A percentile compares a stretch with the other conserved stretches of the same genome.
Conservation (phyloP, 1,139 yeast species). For the Geotrichum aggregatum region DNA sequence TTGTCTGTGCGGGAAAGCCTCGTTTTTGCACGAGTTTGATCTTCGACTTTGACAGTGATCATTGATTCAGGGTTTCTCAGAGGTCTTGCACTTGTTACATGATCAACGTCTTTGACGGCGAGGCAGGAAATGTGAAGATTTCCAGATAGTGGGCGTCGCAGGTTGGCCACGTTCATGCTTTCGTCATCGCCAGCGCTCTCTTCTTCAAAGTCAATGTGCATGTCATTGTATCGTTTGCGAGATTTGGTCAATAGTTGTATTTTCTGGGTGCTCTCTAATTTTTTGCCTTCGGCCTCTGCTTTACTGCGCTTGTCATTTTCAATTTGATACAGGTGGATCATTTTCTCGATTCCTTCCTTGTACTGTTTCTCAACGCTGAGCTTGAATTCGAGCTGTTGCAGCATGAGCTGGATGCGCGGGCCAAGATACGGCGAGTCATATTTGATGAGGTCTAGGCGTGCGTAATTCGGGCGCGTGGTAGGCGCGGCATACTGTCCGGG, state of each 20-base stretch:
- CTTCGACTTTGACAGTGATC: slow-evolving; percentile 78
- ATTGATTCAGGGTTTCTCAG: slow-evolving; percentile 76
- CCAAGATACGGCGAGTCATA: slow-evolving; percentile 94
- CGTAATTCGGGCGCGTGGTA: slow-evolving; percentile 30
- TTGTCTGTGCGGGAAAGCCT: slow-evolving; percentile 70
- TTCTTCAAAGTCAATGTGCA: slow-evolving; percentile 71
- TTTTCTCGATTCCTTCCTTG: slow-evolving; percentile 85
- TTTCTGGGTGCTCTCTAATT: slow-evolving; percentile 77
- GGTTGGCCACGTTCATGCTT: slow-evolving; percentile 56
- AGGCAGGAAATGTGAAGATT: slow-evolving; percentile 63
- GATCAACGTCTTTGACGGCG: slow-evolving; percentile 86
- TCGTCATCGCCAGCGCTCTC: slow-evolving; percentile 46
- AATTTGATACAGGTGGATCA: slow-evolving; percentile 75
- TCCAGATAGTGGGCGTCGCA: slow-evolving; percentile 81
- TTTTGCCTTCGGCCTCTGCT: slow-evolving; percentile 85
- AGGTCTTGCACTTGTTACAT: slow-evolving; percentile 75
- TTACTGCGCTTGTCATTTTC: slow-evolving; percentile 88
- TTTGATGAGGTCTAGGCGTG: slow-evolving; percentile 68
- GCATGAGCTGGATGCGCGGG: slow-evolving; percentile 92
- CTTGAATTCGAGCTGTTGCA: slow-evolving; percentile 89
- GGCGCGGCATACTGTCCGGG: background rate
- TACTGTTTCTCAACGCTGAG: slow-evolving; percentile 91
- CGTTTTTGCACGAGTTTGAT: slow-evolving; percentile 73
- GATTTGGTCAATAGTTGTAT: slow-evolving; percentile 80
- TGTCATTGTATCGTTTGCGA: slow-evolving; percentile 79